Evolutionary conservation across 2,329 filamentous ascomycete genomes (phyloP).

Genomic region (Microsporum canis): DNA sequence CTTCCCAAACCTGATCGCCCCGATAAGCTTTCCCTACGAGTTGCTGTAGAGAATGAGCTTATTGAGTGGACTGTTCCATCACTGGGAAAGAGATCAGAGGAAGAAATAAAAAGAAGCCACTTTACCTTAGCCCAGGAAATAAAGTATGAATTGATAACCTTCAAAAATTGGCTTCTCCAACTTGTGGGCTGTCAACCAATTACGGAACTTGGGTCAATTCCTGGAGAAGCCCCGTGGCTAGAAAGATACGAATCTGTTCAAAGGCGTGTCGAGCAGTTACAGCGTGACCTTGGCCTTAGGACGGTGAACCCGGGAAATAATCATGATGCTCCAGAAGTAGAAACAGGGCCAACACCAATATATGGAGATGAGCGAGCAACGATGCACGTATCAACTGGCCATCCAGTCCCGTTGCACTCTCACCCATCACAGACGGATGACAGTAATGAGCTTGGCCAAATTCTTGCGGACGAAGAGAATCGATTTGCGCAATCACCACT

Average conservation of each 20-base stretch:
- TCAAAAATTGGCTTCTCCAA: slow-evolving; percentile 25
- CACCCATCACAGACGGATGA: slow-evolving; percentile 10
- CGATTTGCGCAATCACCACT: slow-evolving; percentile 31
- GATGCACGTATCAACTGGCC: background rate
- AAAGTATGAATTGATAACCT: slow-evolving; percentile 24
- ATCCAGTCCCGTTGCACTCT: slow-evolving; percentile 11
- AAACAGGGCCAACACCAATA: background rate
- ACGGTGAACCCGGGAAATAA: background rate
- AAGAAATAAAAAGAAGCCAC: slow-evolving; percentile 29
- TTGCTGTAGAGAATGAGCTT: slow-evolving; percentile 34
- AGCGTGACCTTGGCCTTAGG: slow-evolving; percentile 1
- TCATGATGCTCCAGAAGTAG: background rate
- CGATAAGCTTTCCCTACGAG: slow-evolving; percentile 32
- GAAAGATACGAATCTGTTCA: slow-evolving; percentile 23
- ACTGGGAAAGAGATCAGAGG: slow-evolving; percentile 30
- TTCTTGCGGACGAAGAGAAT: slow-evolving; percentile 25
- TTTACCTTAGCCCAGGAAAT: slow-evolving; percentile 30
- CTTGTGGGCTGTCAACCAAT: slow-evolving; percentile 19
- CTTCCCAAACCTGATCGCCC: slow-evolving; percentile 33
- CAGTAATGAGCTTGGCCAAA: slow-evolving; percentile 11
- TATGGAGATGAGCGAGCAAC: background rate
- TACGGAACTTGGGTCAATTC: slow-evolving; percentile 13
- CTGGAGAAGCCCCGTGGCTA: slow-evolving; percentile 13
- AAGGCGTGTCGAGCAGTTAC: slow-evolving; percentile 23
- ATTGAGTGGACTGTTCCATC: slow-evolving; percentile 35